Conservation (phyloP, 192 early-diverging fungal species). For the Coemansia sp. region DNA sequence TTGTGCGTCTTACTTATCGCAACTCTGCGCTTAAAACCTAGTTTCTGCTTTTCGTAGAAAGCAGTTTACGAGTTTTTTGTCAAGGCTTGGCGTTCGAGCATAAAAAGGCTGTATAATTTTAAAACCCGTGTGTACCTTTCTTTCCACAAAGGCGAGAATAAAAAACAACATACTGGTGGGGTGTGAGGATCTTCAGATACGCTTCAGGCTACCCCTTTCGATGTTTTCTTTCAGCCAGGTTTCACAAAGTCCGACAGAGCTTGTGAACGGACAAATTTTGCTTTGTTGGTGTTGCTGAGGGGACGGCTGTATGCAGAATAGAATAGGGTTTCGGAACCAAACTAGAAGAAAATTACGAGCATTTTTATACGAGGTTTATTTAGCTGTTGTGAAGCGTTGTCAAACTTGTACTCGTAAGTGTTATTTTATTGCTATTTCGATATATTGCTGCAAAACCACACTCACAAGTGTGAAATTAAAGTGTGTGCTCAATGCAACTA, state of each 20-base stretch:
- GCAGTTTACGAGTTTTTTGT: not conserved
- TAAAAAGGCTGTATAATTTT: not conserved
- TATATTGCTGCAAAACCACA: not conserved
- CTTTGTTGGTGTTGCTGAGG: not conserved
- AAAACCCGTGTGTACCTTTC: not conserved
- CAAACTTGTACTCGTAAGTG: too few relatives aligned
- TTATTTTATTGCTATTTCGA: not conserved
- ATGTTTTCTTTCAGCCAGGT: not conserved
- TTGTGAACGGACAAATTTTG: not conserved
- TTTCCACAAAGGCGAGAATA: not conserved
- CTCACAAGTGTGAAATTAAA: not conserved
- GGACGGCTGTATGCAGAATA: not conserved
- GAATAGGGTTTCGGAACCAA: not conserved
- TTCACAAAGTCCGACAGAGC: not conserved
- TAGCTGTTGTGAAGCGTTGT: not conserved
- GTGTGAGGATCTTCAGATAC: not conserved
- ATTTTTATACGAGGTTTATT: too few relatives aligned
- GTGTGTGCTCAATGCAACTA: not conserved
- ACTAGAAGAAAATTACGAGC: not conserved
- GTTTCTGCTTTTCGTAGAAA: not conserved
- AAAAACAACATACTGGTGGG: not conserved
- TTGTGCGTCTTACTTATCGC: not conserved
- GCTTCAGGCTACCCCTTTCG: not conserved
- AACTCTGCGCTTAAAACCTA: not conserved
- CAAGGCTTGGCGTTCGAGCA: constrained; percentile 4